Conservation (phyloP, 805 yeast genomes). For the Starmerella roubikii region DNA sequence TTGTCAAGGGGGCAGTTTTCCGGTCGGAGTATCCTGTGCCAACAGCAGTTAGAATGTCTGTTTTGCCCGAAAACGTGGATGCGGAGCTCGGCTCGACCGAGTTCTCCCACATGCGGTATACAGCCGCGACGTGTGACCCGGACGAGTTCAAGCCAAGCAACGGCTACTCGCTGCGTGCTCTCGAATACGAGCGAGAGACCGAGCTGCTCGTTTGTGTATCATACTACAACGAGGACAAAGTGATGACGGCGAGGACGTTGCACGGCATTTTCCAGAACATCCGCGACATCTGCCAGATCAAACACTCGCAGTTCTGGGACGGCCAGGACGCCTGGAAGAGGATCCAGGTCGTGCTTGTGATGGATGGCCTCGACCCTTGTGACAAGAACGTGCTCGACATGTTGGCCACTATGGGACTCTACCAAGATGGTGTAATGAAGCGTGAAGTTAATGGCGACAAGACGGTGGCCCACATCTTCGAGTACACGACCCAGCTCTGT, state of each 20-base stretch:
- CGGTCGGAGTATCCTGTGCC: constrained; percentile 30
- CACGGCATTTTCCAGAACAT: constrained; percentile 54
- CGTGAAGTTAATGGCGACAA: constrained; percentile 44
- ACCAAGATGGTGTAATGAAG: constrained; percentile 54
- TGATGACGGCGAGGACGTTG: constrained; percentile 44
- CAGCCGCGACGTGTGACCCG: constrained; percentile 60
- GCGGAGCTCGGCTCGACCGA: constrained; percentile 34
- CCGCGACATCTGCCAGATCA: constrained; percentile 42
- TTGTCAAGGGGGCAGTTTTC: constrained; percentile 27
- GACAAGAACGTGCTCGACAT: constrained; percentile 50
- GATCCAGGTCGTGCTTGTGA: constrained; percentile 47
- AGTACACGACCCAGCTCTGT: constrained; percentile 44
- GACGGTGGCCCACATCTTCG: constrained; percentile 53
- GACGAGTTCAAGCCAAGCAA: constrained; percentile 41
- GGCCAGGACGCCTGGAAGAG: constrained; percentile 50
- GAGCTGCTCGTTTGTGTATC: constrained; percentile 51
- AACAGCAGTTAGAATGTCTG: constrained; percentile 29
- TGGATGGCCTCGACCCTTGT: constrained; percentile 54
- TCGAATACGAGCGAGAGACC: constrained; percentile 44
- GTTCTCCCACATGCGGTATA: constrained; percentile 47
- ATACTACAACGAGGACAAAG: constrained; percentile 56
- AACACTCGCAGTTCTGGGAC: constrained; percentile 33
- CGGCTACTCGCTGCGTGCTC: constrained; percentile 44
- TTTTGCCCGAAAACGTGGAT: constrained; percentile 30
- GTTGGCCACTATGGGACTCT: constrained; percentile 50